Evolutionary conservation across 1,284 basidiomycete genomes (phyloP), one percentile per base, ranked within the genome.

Genomic region (Ceratobasidium sp.): DNA sequence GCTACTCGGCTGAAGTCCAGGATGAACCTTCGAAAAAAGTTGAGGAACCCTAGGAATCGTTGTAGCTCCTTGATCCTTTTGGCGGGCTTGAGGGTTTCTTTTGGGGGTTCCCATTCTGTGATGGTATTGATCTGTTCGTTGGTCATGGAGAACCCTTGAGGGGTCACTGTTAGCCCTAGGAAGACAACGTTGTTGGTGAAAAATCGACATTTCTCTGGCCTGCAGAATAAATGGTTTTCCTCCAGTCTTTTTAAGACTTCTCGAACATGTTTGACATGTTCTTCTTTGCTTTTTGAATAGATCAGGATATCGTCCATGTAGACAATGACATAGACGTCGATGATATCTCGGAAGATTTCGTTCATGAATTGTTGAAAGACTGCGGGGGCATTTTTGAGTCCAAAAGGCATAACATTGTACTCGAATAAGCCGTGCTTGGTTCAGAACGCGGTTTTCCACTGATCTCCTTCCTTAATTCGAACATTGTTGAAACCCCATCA

Each of bases 361-460:
- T 75, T 72, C 58, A 74, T 72, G 27, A 73, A 70, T 11, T 59
- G 56, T 56, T 79, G 78, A 71, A 79, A 78, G 0, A 75, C 72
- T 1, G 78, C 74, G 0, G 79, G 80, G 0, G 77, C 77, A 69
- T 82, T 82, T 39, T 75, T 77, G 5, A 81, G 73, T 0, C 80
- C 77, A 58, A 80, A 80, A 0, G 77, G 78, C 77, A 82, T 78
- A 33, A 82, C 78, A 1, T 73, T 62, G 66, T 72, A 79, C 71
- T 81, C 77, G 70, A 76, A 82, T 2, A 75, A 59, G 16, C 80
- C 79, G 14, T 76, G 76, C n/a, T 74, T 76, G 0, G 76, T 78
- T 1, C 71, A 14, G 71, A 80, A 80, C 0, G 77, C 76, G 0
- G 78, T 79, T 57, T 78, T 80, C 74, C 74, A 75, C 54, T 76